Percentiles rank a stretch among this genome's conserved stretches.
Conservation (phyloP, 164 flowering plant species). For the Amborella trichopoda region DNA sequence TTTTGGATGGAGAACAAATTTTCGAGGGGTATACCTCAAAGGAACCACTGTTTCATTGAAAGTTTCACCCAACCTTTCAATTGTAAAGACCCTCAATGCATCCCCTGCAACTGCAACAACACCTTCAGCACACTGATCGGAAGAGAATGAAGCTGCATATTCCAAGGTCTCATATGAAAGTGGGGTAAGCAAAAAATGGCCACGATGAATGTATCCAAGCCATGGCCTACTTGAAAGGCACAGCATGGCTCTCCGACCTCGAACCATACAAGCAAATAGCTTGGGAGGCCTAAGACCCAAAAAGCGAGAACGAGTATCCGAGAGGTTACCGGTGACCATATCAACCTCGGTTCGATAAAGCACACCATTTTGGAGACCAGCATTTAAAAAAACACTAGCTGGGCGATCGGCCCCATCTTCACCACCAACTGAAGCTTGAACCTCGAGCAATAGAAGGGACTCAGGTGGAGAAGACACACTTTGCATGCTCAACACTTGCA, state of each 20-base stretch:
- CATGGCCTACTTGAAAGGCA: slow-evolving; percentile 96
- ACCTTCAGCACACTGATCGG: slow-evolving; percentile 99
- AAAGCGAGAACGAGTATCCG: slow-evolving; percentile 95
- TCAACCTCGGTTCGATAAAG: slow-evolving; percentile 92
- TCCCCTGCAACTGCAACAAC: slow-evolving; percentile 97
- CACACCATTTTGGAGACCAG: slow-evolving; percentile 93
- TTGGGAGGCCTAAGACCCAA: slow-evolving; percentile 89
- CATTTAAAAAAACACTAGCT: slow-evolving; percentile 93
- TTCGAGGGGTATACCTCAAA: slow-evolving; percentile 94
- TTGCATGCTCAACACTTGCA: slow-evolving; percentile 88
- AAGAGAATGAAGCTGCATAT: slow-evolving; percentile 93
- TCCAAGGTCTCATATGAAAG: slow-evolving; percentile 94
- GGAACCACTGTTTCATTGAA: slow-evolving; percentile 91
- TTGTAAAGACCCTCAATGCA: slow-evolving; percentile 84
- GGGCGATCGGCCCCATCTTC: slow-evolving; percentile 99
- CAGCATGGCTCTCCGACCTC: slow-evolving; percentile 92
- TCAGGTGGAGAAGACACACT: slow-evolving; percentile 96
- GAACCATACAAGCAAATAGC: slow-evolving; percentile 66
- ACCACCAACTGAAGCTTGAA: slow-evolving; percentile 87
- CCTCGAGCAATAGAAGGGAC: slow-evolving; percentile 95
- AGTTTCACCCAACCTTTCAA: slow-evolving; percentile 89
- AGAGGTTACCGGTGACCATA: slow-evolving; percentile 97
- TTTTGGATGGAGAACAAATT: slow-evolving; percentile 91
- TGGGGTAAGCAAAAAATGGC: slow-evolving; percentile 88
- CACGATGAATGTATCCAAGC: slow-evolving; percentile 97